A percentile compares a stretch with the other conserved stretches of the same genome.
Evolutionary conservation across 1,284 basidiomycete species (phyloP).

Genomic region (Ganoderma meredithae): DNA sequence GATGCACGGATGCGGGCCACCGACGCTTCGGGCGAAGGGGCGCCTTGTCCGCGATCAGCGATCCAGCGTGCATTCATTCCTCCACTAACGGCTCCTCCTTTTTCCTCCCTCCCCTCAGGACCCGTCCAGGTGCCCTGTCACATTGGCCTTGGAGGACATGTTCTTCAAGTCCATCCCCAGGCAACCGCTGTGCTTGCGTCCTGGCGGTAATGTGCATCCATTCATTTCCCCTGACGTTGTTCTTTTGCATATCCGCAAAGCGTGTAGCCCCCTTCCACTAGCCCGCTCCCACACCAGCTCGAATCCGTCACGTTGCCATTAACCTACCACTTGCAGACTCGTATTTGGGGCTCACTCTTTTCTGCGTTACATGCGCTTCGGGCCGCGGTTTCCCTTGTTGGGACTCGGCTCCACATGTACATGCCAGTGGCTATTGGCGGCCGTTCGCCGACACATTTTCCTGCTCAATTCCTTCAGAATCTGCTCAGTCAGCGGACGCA

Average conservation of each 20-base stretch:
- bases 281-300: background rate
- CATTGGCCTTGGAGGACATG: background rate
- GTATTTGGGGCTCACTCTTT: background rate
- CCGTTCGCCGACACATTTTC: background rate
- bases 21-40: slow-evolving; percentile 14
- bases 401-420: background rate
- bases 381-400: background rate
- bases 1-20: background rate
- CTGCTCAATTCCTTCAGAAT: background rate
- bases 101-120: no score
- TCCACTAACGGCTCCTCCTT: slow-evolving; percentile 3
- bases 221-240: slow-evolving; percentile 3
- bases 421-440: background rate
- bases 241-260: slow-evolving; percentile 2
- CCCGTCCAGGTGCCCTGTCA: no score
- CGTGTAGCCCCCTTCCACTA: slow-evolving; percentile 2
- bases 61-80: slow-evolving; percentile 18
- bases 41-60: slow-evolving; percentile 16
- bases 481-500: background rate
- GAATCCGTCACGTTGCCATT: background rate
- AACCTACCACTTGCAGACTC: background rate
- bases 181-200: background rate
- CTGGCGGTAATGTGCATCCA: slow-evolving; percentile 2
- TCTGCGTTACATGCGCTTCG: background rate
- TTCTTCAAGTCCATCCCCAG: background rate